These are phyloP conservation scores for Stephania yunnanensis DNA, from an alignment of 164 flowering plant genomes.

Conservation along the genomic window DNA sequence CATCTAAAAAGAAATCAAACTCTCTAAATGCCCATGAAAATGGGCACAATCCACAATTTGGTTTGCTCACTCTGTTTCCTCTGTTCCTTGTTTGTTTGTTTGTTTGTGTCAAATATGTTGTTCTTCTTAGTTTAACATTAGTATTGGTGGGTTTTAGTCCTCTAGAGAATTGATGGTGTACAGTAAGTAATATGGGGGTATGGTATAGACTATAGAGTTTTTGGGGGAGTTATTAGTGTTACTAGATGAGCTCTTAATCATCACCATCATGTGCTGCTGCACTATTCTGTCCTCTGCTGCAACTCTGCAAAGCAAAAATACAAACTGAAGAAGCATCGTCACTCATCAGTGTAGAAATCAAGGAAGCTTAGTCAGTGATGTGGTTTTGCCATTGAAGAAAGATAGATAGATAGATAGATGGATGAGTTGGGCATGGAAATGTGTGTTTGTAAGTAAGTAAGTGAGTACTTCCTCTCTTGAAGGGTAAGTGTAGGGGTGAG, in stretches of 20 bases:
- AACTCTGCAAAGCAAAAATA: slow-evolving; percentile 1
- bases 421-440: slow-evolving; percentile 1
- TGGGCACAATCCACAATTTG: slow-evolving; percentile 20
- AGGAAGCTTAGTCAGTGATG: slow-evolving; percentile 5
- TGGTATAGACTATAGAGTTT: slow-evolving; percentile 1
- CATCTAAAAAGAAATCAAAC: slow-evolving; percentile 33
- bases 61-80: slow-evolving; percentile 13
- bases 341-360: slow-evolving; percentile 2
- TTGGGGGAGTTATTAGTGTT: slow-evolving; percentile 1
- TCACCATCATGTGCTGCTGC: not conserved
- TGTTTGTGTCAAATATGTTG: slow-evolving; percentile 15
- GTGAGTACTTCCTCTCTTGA: not conserved
- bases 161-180: not conserved
- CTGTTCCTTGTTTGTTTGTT: slow-evolving; percentile 3
- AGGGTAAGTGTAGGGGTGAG: not conserved
- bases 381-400: not conserved
- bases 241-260: slow-evolving; percentile 3
- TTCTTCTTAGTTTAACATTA: slow-evolving; percentile 16
- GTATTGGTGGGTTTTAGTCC: slow-evolving; percentile 3
- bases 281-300: not conserved
- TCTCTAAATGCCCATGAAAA: slow-evolving; percentile 10
- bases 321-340: not conserved
- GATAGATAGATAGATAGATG: not conserved
- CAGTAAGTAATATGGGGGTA: not conserved
- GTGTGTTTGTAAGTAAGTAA: slow-evolving; percentile 6